These are phyloP conservation scores for Melianthus villosus DNA, from an alignment of 441 rosid genomes.

Conservation along the genomic window DNA sequence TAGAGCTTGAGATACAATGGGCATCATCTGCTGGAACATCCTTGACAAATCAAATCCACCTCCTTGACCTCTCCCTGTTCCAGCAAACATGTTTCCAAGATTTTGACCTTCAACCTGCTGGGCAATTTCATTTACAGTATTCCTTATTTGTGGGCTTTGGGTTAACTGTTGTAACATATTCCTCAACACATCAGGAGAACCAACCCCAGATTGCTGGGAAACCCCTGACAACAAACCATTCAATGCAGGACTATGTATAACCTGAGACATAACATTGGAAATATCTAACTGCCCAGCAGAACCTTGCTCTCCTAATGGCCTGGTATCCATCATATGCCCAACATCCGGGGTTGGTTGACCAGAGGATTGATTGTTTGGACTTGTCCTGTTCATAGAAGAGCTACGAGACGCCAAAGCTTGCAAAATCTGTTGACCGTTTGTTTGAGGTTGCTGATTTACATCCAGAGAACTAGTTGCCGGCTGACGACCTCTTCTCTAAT, in stretches of 20 bases:
- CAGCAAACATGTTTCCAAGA: slow-evolving; percentile 57
- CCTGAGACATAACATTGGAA: slow-evolving; percentile 60
- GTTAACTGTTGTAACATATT: slow-evolving; percentile 75
- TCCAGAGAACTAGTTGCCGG: slow-evolving; percentile 18
- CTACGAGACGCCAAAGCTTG: slow-evolving; percentile 41
- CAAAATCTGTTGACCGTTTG: slow-evolving; percentile 35
- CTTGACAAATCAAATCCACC: slow-evolving; percentile 64
- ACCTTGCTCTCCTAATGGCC: slow-evolving; percentile 12
- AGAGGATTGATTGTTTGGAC: slow-evolving; percentile 7
- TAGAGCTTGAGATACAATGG: slow-evolving; percentile 75
- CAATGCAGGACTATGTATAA: slow-evolving; percentile 48
- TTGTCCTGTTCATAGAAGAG: slow-evolving; percentile 16
- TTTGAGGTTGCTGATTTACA: slow-evolving; percentile 21
- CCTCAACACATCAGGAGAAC: slow-evolving; percentile 64
- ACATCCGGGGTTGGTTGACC: too few relatives aligned
- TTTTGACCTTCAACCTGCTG: slow-evolving; percentile 70
- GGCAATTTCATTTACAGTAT: slow-evolving; percentile 69
- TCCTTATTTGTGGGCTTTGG: slow-evolving; percentile 74
- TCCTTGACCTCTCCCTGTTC: slow-evolving; percentile 41
- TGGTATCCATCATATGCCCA: slow-evolving; percentile 9
- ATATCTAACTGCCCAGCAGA: slow-evolving; percentile 30
- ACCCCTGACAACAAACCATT: slow-evolving; percentile 57
- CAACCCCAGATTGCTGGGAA: slow-evolving; percentile 63
- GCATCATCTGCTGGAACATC: slow-evolving; percentile 95
- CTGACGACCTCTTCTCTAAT: slow-evolving; percentile 19